Evolutionary conservation across 116 monocot genomes (phyloP).

Genomic region (Papilionanthe hybrid): DNA sequence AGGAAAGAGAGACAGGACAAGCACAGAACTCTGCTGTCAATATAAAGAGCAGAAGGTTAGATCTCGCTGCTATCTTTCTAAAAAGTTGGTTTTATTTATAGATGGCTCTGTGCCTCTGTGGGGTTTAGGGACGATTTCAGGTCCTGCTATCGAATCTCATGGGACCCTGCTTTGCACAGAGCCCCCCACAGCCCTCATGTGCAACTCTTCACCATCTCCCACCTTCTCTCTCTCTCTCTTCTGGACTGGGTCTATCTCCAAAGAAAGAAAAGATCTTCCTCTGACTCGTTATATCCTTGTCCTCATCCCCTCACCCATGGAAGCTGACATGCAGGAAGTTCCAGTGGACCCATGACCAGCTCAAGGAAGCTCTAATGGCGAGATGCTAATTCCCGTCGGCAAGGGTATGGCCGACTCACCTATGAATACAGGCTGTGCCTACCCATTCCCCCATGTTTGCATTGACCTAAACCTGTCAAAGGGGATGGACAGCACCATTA

Average conservation of each 20-base stretch:
- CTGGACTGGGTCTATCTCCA: background rate
- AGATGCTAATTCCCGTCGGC: no score
- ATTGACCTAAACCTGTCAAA: background rate
- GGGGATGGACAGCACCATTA: background rate
- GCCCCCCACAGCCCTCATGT: background rate
- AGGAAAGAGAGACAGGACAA: background rate
- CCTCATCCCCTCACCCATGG: background rate
- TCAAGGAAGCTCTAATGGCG: no score
- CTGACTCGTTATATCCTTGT: background rate
- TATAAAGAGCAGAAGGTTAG: constrained; percentile 1
- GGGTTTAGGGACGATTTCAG: background rate
- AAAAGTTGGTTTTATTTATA: background rate
- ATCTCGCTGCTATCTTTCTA: background rate
- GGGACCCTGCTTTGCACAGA: background rate
- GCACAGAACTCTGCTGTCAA: constrained; percentile 4
- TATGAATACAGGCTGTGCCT: background rate
- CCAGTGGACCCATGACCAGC: background rate
- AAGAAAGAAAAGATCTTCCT: background rate
- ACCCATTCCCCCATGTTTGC: background rate
- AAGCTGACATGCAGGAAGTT: background rate
- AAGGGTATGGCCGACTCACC: no score
- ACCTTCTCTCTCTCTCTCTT: background rate
- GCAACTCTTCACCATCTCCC: background rate
- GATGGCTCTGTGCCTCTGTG: background rate
- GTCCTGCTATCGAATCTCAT: constrained; percentile 4